Base-by-base conservation (phyloP, 1,139 yeast species). In the Taphrina communis region DNA sequence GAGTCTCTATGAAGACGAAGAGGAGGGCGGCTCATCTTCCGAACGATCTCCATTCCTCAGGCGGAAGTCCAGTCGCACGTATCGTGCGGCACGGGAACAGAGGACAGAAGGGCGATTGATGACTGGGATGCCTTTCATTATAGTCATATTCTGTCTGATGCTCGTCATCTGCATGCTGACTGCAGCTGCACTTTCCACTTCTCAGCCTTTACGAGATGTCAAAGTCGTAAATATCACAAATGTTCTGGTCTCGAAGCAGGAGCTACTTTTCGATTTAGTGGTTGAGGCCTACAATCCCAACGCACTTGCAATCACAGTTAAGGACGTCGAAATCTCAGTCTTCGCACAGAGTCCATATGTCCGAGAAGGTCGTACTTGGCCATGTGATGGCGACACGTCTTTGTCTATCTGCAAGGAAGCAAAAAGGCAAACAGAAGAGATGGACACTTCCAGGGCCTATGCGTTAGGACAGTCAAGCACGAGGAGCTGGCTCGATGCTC, bases 281-380 rank as follows among this genome's bases (percentile, higher is more conserved):
- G 86, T 91, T 25, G 88, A 86, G 72, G 96, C 96, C 0, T 85
- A 88, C 73, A 94, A 94, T 76, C 97, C 97, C 0, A 97, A 97
- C 0, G 84, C 90, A 81, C 83, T 89, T 74, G 83, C 90, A 0
- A 86, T 93, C 4, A 82, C 82, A 6, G 82, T 93, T 1, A 82
- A 82, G 58, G 85, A 86, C 8, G 88, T 88, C 6, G 95, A 91
- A 74, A 77, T 94, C 60, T 97, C 93, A 76, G 82, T 94, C 2
- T 94, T 94, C 81, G 98, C 97, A 0, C 88, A 89, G 74, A 86
- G 95, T 68, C 84, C 87, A 6, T 86, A 85, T 75, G 79, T 81
- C 35, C 75, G 74, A 46, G 76, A 76, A 9, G 68, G 25, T 17
- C 58, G 42, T 6, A 8, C 53, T 1, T 50, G 31, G 53, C 53